Evolutionary conservation across 805 yeast genomes (phyloP), one percentile per base, ranked within the genome.

Genomic region (Monosporozyma aerobia): DNA sequence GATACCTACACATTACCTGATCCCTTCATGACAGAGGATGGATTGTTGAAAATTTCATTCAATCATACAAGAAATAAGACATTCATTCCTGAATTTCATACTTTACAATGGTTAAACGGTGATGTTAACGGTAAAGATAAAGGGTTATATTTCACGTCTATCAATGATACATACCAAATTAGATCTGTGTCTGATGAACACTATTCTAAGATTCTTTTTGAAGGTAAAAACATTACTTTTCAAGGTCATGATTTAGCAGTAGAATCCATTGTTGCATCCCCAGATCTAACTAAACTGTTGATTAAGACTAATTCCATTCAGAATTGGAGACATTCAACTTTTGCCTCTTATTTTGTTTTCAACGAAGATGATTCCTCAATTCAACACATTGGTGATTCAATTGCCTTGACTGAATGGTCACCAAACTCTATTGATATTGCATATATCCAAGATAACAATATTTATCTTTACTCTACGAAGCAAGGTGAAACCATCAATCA

Each of bases 361-460:
- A 69, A 75, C 51, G 66, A 73, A 39, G 60, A 57, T 1, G 53
- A 59, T 2, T 50, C 57, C 22, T 47, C 47, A 3, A 58, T 74
- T 19, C 52, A 56, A 2, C 61, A 71, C 25, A 54, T 68, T 25
- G 64, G 64, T 27, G 66, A 66, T 32, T 61, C 66, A 43, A 59
- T 74, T 16, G 65, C 83, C 0, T 55, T 79, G 29, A 87, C 88
- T 0, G 64, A 73, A 50, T 88, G 94, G 85, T 78, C 94, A 3
- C 95, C 97, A 35, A 75, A 78, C 23, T 88, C 95, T 0, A 63
- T 69, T 7, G 70, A 76, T 44, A 68, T 89, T 49, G 84, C 92
- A 0, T 87, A 77, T 60, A 87, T 89, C 2, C 68, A 73, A 53
- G 78, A 84, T 11, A 84, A 86, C 67, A 81, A 89, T 62, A 76